phyloP scores from a whole-genome alignment of 1,139 yeast species.

The Geotrichum reessii region DNA sequence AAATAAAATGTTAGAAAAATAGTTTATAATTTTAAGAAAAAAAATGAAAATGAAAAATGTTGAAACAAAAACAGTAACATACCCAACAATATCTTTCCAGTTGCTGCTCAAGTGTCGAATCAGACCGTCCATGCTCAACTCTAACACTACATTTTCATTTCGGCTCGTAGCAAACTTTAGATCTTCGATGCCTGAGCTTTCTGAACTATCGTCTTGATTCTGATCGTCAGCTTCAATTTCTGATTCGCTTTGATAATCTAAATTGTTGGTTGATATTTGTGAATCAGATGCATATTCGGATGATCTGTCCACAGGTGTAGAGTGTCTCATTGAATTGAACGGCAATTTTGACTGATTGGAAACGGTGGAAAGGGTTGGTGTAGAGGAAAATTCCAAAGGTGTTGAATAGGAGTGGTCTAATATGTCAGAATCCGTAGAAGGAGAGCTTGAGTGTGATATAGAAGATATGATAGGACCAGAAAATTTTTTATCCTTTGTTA shows the following conservation, averaged over 20 bases:
- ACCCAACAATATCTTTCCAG: slow-evolving; percentile 65
- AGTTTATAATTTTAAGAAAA: not conserved
- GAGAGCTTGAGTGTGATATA: slow-evolving; percentile 4
- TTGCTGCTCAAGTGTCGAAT: slow-evolving; percentile 68
- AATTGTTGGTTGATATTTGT: not conserved
- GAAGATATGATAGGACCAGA: not conserved
- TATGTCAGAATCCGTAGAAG: slow-evolving; percentile 4
- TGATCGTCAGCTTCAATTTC: slow-evolving; percentile 5
- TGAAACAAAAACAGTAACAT: slow-evolving; percentile 15
- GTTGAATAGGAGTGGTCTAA: not conserved
- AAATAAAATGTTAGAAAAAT: slow-evolving; percentile 17
- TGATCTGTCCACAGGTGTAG: not conserved
- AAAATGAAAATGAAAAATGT: not conserved
- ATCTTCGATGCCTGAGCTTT: slow-evolving; percentile 28
- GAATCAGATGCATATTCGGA: slow-evolving; percentile 7
- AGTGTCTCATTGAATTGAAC: not conserved
- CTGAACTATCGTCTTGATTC: slow-evolving; percentile 4
- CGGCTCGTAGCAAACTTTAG: slow-evolving; percentile 50
- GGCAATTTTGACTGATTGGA: not conserved
- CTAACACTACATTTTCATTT: slow-evolving; percentile 80
- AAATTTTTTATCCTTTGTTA: not conserved
- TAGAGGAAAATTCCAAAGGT: not conserved
- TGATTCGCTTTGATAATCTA: not conserved
- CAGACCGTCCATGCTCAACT: slow-evolving; percentile 70
- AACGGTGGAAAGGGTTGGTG: not conserved